Conservation (phyloP, 768 basidiomycete species). For the Suillus tomentosus region DNA sequence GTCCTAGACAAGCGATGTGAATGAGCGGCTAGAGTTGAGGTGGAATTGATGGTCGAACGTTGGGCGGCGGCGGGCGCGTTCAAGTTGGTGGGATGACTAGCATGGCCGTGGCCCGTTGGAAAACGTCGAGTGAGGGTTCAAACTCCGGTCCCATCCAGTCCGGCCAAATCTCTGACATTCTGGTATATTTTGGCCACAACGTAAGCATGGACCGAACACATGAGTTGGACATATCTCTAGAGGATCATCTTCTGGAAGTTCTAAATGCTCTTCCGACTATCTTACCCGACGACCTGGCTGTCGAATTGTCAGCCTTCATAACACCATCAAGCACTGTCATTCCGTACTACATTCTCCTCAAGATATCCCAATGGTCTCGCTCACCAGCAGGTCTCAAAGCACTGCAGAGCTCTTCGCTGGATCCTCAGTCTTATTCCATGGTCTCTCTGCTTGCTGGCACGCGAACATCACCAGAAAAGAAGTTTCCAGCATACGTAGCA, state of each 20-base stretch:
- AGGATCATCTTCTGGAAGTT: constrained; percentile 56
- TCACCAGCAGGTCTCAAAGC: constrained; percentile 45
- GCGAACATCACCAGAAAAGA: constrained; percentile 75
- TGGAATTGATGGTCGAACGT: no score
- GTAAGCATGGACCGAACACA: not conserved
- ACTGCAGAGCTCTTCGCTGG: constrained; percentile 45
- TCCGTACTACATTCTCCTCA: constrained; percentile 58
- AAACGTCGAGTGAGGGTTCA: no score
- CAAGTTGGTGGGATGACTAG: no score
- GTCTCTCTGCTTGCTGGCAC: constrained; percentile 76
- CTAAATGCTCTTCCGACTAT: constrained; percentile 48
- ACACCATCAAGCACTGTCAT: constrained; percentile 40
- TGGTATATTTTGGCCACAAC: not conserved
- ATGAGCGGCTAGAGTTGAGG: no score
- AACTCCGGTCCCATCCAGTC: no score
- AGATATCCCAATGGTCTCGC: constrained; percentile 71
- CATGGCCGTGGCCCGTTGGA: no score
- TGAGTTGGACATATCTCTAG: constrained; percentile 63
- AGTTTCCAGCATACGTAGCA: constrained; percentile 54
- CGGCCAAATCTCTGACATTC: no score
- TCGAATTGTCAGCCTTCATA: constrained; percentile 44
- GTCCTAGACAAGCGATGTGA: no score
- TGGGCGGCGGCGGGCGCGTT: no score
- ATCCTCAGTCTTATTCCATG: constrained; percentile 64
- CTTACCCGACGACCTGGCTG: constrained; percentile 47